Conservation (phyloP, 169 alveolate genomes). For the Eimeria maxima region DNA sequence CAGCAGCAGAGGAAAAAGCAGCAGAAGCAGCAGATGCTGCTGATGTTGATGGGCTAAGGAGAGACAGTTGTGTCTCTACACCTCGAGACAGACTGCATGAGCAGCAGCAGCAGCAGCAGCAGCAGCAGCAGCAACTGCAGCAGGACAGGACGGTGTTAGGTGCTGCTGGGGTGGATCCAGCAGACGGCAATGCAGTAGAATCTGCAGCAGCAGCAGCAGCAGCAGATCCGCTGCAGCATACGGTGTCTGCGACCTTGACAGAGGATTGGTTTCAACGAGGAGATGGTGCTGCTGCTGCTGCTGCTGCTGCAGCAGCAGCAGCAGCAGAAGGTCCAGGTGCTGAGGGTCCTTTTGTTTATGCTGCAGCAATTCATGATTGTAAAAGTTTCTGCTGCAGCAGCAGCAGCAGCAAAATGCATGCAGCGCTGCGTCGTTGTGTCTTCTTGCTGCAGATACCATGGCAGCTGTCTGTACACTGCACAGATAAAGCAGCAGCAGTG, state of each 20-base stretch:
- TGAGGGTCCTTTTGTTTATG: conserved; percentile 26
- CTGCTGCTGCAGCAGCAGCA: conserved; percentile 11
- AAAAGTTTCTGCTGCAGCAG: too few species aligned
- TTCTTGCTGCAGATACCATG: conserved; percentile 48
- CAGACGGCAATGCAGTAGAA: too few species aligned
- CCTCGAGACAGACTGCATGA: too few species aligned
- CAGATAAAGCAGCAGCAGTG: too few species aligned
- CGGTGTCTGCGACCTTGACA: conserved; percentile 9
- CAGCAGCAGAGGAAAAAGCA: conserved; percentile 16
- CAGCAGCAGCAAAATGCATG: conserved; percentile 33
- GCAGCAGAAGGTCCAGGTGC: background rate
- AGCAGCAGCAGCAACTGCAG: too few species aligned
- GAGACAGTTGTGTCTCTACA: too few species aligned
- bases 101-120: too few species aligned
- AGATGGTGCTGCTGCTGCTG: background rate
- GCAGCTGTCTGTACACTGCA: conserved; percentile 14
- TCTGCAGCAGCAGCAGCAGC: conserved; percentile 9
- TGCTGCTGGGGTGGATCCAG: too few species aligned
- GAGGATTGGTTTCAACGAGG: conserved; percentile 28
- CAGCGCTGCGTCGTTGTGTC: conserved; percentile 48
- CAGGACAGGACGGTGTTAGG: too few species aligned
- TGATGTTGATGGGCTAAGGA: background rate
- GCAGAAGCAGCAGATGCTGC: conserved; percentile 40
- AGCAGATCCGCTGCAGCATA: conserved; percentile 24
- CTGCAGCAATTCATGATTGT: conserved; percentile 51